Base-by-base conservation (phyloP, 805 yeast genomes). In the Myxozyma geophila region DNA sequence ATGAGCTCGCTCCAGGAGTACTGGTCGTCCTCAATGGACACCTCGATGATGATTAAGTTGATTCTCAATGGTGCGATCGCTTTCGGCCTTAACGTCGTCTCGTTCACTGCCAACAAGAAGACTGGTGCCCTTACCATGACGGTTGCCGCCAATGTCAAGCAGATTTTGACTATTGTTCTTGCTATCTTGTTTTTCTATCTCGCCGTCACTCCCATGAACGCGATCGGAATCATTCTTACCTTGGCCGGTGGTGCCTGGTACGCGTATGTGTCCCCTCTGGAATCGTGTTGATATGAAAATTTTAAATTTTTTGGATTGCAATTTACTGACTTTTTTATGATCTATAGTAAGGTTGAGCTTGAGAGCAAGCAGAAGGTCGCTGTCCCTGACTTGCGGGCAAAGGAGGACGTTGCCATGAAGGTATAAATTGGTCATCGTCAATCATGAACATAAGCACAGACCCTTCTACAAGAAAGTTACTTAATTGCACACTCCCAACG, bases 71-170 rank as follows among this genome's bases (percentile, higher is more conserved):
- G 73, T 19, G 63, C 67, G 15, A 70, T 71, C 36, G 73, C 73
- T 7, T 71, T 71, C 33, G 71, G 73, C 12, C 64, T 71, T 19
- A 71, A 71, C 56, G 70, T 71, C 23, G 73, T 70, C 17, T 71
- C 73, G 7, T 71, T 71, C 62, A 71, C 73, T 23, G 73, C 73
- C 40, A 71, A 71, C 68, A 71, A 71, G 67, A 71, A 71, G 71
- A 70, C 73, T 19, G 74, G 72, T 17, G 73, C 73, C 5, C 54
- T 71, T 48, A 71, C 73, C 36, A 71, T 71, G 73, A 71, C 73
- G 15, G 73, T 71, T 44, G 73, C 73, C 35, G 73, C 74, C 58
- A 71, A 71, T 49, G 70, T 71, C 54, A 71, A 71, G 68, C 73
- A 71, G 64, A 69, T 71, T 59, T 63, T 71, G 49, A 71, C 73